A percentile compares a stretch with the other conserved stretches of the same genome.
Conservation (phyloP, 2,329 filamentous ascomycete species). For the Hypoxylon sp. region DNA sequence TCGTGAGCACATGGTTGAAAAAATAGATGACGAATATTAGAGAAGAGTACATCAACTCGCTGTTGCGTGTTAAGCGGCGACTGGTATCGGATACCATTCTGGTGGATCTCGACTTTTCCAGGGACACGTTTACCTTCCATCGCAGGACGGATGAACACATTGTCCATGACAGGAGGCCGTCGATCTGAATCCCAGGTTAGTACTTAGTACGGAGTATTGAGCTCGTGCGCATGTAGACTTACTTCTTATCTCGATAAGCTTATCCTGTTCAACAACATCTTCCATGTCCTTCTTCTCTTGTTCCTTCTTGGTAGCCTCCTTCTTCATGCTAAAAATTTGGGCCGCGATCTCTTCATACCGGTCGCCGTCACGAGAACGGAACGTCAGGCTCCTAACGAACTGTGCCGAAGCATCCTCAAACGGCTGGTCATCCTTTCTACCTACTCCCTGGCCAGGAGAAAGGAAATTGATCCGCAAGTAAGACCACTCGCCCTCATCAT, state of each 20-base stretch:
- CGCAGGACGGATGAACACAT: conserved; percentile 94
- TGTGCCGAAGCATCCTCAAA: conserved; percentile 97
- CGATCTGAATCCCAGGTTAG: conserved; percentile 77
- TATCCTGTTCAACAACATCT: conserved; percentile 98
- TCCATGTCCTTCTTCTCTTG: conserved; percentile 99
- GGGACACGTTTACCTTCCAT: conserved; percentile 98
- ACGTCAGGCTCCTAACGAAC: conserved; percentile 95
- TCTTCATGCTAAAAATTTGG: conserved; percentile 96
- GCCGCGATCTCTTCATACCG: conserved; percentile 92
- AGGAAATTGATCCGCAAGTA: conserved; percentile 98
- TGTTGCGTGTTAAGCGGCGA: conserved; percentile 84
- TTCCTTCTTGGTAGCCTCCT: conserved; percentile 90
- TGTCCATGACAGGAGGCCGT: conserved; percentile 89
- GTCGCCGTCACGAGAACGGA: conserved; percentile 90
- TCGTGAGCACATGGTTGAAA: conserved; percentile 98
- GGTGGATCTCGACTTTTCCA: conserved; percentile 96
- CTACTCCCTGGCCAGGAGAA: conserved; percentile 96
- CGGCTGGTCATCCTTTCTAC: conserved; percentile 95
- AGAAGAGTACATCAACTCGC: conserved; percentile 94
- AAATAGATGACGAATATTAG: conserved; percentile 98
- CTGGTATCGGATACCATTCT: conserved; percentile 97
- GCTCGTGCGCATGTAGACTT: conserved; percentile 56
- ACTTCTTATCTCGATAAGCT: conserved; percentile 94
- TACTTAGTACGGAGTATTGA: conserved; percentile 57
- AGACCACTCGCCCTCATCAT: conserved; percentile 93